These are phyloP conservation scores for Trichoderma sp. DNA, from an alignment of 2,329 filamentous ascomycete genomes.

Conservation along the genomic window DNA sequence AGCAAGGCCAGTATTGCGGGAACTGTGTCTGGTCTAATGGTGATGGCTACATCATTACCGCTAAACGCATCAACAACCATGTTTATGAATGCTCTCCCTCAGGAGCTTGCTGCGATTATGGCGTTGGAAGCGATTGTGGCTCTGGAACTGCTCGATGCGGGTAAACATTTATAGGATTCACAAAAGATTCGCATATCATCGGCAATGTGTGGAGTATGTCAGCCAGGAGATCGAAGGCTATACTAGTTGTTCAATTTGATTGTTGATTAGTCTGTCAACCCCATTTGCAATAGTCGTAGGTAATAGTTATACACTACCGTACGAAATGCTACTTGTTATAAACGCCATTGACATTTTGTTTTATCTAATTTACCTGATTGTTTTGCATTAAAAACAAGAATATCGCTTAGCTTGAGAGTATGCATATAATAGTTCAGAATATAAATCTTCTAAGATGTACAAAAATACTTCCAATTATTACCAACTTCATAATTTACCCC, in stretches of 20 bases:
- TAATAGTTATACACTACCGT: too few species aligned
- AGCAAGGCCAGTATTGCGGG: constrained; percentile 6
- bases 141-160: constrained; percentile 12
- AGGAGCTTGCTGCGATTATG: background rate
- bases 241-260: too few species aligned
- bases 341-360: too few species aligned
- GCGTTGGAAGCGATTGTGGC: background rate
- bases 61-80: constrained; percentile 6
- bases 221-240: too few species aligned
- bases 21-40: constrained; percentile 9
- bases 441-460: background rate
- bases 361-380: too few species aligned
- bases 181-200: background rate
- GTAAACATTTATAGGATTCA: background rate
- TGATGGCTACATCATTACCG: constrained; percentile 7
- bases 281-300: too few species aligned
- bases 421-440: background rate
- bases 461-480: background rate
- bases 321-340: too few species aligned
- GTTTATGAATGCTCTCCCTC: constrained; percentile 3
- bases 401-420: too few species aligned
- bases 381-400: too few species aligned
- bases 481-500: background rate
- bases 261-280: too few species aligned
- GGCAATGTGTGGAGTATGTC: background rate